Percentiles rank a stretch among this genome's conserved stretches.
These are phyloP conservation scores for Neonothopanus nambi DNA, from an alignment of 1,284 basidiomycete species.

Conservation along the genomic window DNA sequence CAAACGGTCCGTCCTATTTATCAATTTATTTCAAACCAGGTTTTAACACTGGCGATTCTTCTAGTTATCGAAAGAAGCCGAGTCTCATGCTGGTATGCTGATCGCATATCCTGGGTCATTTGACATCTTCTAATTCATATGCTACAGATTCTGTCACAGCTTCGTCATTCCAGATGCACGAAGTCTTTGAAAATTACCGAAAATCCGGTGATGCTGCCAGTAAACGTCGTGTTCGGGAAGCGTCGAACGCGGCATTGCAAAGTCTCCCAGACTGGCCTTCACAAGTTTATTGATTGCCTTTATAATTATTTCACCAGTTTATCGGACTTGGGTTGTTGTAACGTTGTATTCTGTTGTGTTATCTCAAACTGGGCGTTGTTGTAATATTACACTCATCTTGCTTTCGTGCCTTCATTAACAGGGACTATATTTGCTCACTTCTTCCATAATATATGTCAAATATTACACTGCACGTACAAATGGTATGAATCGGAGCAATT, in stretches of 20 bases:
- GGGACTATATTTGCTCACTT: too few relatives aligned
- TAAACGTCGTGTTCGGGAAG: slow-evolving; percentile 60
- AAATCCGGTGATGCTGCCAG: slow-evolving; percentile 57
- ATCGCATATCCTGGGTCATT: not conserved
- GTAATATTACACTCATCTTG: too few relatives aligned
- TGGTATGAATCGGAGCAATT: too few relatives aligned
- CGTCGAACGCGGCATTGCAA: slow-evolving; percentile 58
- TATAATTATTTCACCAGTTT: too few relatives aligned
- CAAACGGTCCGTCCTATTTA: slow-evolving; percentile 43
- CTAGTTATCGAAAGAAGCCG: slow-evolving; percentile 54
- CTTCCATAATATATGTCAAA: too few relatives aligned
- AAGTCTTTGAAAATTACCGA: slow-evolving; percentile 57
- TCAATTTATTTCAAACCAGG: not conserved
- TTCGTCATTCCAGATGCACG: slow-evolving; percentile 58
- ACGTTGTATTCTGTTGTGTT: too few relatives aligned
- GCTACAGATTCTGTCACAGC: slow-evolving; percentile 52
- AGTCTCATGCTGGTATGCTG: slow-evolving; percentile 45
- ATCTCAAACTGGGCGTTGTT: too few relatives aligned
- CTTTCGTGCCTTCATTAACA: too few relatives aligned
- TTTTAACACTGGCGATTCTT: slow-evolving; percentile 3
- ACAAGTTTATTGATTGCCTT: slow-evolving; percentile 20
- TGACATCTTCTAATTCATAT: slow-evolving; percentile 5
- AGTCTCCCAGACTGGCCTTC: slow-evolving; percentile 60
- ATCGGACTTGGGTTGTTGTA: too few relatives aligned
- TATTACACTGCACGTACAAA: too few relatives aligned